A percentile compares a stretch with the other conserved stretches of the same genome.
phyloP scores from a whole-genome alignment of 2,329 filamentous ascomycete species.

The Colletotrichum tropicicola region DNA sequence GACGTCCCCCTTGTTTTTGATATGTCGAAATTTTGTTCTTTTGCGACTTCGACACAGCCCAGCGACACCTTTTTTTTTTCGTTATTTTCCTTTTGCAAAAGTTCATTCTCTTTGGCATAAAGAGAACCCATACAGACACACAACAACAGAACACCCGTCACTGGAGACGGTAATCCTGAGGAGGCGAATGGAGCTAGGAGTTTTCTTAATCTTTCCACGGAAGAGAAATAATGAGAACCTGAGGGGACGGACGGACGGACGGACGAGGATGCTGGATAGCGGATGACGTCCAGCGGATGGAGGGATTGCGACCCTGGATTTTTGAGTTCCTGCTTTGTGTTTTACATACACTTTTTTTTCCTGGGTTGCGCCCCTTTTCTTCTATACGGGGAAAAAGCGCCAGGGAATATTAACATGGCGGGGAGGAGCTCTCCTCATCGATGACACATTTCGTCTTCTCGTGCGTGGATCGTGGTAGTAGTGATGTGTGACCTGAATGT shows the following conservation, averaged over 20 bases:
- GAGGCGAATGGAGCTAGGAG: slow-evolving; percentile 24
- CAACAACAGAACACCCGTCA: background rate
- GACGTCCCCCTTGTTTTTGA: background rate
- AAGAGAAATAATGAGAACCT: background rate
- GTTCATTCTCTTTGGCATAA: background rate
- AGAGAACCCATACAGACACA: background rate
- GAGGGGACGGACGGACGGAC: too few species aligned
- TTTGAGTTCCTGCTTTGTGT: background rate
- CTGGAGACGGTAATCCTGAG: background rate
- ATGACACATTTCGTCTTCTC: background rate
- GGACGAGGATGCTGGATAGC: background rate
- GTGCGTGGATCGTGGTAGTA: too few species aligned
- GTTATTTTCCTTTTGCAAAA: background rate
- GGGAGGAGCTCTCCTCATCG: background rate
- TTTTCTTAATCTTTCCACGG: slow-evolving; percentile 9
- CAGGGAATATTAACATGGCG: background rate
- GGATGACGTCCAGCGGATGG: background rate
- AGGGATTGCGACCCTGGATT: background rate
- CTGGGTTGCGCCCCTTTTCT: background rate
- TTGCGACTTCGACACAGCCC: background rate
- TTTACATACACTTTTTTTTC: background rate
- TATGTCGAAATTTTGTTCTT: background rate
- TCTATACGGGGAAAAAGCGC: background rate
- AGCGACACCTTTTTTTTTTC: background rate
- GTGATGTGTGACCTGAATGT: too few species aligned